Conservation (phyloP, 1,284 basidiomycete genomes). For the Leccinum pachyderme region DNA sequence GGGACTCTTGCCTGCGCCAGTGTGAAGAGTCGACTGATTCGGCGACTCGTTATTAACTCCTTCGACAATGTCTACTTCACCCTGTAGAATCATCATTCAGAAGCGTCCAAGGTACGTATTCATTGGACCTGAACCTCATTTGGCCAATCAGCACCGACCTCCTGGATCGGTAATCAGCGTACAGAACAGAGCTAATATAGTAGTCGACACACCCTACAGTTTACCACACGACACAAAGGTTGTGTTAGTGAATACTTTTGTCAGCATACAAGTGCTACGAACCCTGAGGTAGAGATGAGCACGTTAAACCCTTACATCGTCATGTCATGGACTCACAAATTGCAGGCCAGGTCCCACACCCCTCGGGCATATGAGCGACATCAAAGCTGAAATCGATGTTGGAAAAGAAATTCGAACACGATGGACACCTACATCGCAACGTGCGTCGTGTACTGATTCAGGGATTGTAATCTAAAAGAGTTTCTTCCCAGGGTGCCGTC, state of each 20-base stretch:
- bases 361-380: conserved; percentile 37
- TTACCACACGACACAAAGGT: not conserved
- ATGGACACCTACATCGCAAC: conserved; percentile 30
- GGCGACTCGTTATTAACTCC: conserved; percentile 57
- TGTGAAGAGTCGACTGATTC: conserved; percentile 64
- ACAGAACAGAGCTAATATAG: not conserved
- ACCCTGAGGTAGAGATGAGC: conserved; percentile 12
- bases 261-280: not conserved
- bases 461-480: conserved; percentile 34
- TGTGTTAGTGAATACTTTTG: not conserved
- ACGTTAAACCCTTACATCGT: not conserved
- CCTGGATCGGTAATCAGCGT: conserved; percentile 4
- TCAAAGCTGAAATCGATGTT: conserved; percentile 25
- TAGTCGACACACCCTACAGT: conserved; percentile 6
- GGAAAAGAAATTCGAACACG: not conserved
- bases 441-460: conserved; percentile 30
- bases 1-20: conserved; percentile 30
- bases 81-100: conserved; percentile 10
- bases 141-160: conserved; percentile 12
- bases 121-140: not conserved
- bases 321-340: conserved; percentile 16
- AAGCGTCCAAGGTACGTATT: not conserved
- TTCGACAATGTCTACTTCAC: conserved; percentile 69
- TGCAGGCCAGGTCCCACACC: conserved; percentile 40
- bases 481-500: conserved; percentile 30